Base-by-base conservation (phyloP, 2,329 filamentous ascomycete species). In the Magnaporthiopsis rhizophila region DNA sequence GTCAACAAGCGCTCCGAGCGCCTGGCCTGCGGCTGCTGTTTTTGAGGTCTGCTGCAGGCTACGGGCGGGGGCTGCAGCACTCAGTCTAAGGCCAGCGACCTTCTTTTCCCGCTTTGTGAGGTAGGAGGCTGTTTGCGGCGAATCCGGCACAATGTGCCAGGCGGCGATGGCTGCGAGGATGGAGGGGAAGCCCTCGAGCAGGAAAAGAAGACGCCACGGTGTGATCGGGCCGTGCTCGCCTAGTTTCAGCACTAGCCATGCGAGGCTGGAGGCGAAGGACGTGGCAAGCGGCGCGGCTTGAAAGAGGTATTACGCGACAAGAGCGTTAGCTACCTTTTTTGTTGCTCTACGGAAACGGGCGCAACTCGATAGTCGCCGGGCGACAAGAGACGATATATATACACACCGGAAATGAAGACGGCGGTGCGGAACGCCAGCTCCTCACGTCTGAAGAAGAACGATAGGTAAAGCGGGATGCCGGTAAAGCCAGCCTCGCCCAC, bases 341-440 rank as follows among this genome's bases (percentile, higher is more conserved):
- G 87, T 72, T 0, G 85, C 84, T 8, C 84, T 0, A 85, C 58
- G 67, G 57, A 67, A 66, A 66, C 26, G 64, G 36, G 26, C 64
- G 65, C 59, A 65, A 64, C 8, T 66, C 66, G 11, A 64, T 58
- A 36, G 34, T 66, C n/a, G 65, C 24, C 6, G 18, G 18, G 9
- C n/a, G 28, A 4, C 67, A 62, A 53, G 21, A 13, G 34, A 12
- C 8, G 34, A 36, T 8, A 56, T 30, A 18, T 45, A 28, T 7
- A 71, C 75, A 61, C 71, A 82, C 80, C 91, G 0, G 91, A 92
- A 64, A 97, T 88, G 75, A 97, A 96, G 1, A 96, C 82, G 28
- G 92, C 93, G 0, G 90, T 95, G 53, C 93, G 82, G 66, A 95
- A 89, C 0, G 93, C 94, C 45, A 97, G 79, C 74, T 98, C 94